Percentiles rank a stretch among this genome's conserved stretches.
phyloP scores from a whole-genome alignment of 1,139 yeast genomes.

The Hansenula lynferdii region DNA sequence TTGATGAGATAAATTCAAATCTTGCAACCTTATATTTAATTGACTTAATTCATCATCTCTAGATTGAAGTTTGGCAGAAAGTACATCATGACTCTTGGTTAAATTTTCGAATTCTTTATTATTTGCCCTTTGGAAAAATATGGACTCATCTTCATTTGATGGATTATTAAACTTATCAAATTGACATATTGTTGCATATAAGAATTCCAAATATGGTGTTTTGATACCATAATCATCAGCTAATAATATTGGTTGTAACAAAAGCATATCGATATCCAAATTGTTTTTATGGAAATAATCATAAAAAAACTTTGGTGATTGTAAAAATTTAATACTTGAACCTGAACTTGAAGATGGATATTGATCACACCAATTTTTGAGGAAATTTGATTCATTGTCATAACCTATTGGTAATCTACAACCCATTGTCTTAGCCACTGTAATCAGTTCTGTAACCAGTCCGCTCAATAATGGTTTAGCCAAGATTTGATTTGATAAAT shows the following conservation, averaged over 20 bases:
- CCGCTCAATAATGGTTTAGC: constrained; percentile 87
- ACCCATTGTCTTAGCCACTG: constrained; percentile 75
- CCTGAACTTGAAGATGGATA: constrained; percentile 19
- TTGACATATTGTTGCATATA: constrained; percentile 78
- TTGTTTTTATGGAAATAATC: constrained; percentile 51
- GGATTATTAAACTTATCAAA: constrained; percentile 45
- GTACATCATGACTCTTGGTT: constrained; percentile 20
- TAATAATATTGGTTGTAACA: constrained; percentile 78
- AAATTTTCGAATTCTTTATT: neutral
- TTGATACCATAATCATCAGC: constrained; percentile 84
- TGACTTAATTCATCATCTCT: constrained; percentile 6
- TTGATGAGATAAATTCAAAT: constrained; percentile 2
- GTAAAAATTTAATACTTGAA: constrained; percentile 27
- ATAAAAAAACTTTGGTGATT: constrained; percentile 54
- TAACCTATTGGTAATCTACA: constrained; percentile 62
- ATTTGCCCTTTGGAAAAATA: neutral
- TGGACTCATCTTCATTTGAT: constrained; percentile 24
- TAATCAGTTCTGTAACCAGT: constrained; percentile 64
- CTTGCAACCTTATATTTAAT: constrained; percentile 1
- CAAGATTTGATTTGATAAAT: constrained; percentile 59
- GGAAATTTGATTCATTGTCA: constrained; percentile 56
- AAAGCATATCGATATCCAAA: constrained; percentile 64
- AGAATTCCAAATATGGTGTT: constrained; percentile 85
- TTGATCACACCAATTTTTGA: constrained; percentile 46
- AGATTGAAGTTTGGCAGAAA: constrained; percentile 3